A percentile compares a stretch with the other conserved stretches of the same genome.
Conservation (phyloP, 2,329 filamentous ascomycete species). For the Cladosporium oxysporum region DNA sequence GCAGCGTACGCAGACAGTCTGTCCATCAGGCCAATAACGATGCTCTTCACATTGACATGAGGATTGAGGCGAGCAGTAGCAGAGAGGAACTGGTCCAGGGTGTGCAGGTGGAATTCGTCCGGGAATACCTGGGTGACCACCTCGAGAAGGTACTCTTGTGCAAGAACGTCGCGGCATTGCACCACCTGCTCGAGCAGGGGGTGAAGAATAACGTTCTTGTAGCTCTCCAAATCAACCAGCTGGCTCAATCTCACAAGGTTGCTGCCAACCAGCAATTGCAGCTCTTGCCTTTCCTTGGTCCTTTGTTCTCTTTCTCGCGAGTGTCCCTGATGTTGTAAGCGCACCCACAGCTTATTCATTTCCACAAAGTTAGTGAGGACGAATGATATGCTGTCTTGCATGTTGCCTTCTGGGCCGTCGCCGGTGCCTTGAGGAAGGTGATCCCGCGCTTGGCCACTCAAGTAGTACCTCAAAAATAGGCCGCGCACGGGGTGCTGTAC, state of each 20-base stretch:
- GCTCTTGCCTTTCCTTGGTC: slow-evolving; percentile 90
- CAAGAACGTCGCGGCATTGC: slow-evolving; percentile 93
- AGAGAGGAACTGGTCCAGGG: slow-evolving; percentile 89
- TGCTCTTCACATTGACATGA: slow-evolving; percentile 96
- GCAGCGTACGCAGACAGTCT: slow-evolving; percentile 92
- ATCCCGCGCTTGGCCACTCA: slow-evolving; percentile 92
- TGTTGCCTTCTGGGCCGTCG: slow-evolving; percentile 90
- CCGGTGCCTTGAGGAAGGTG: slow-evolving; percentile 77
- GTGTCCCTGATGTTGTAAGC: slow-evolving; percentile 94
- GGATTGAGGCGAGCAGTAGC: slow-evolving; percentile 92
- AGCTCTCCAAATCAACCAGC: slow-evolving; percentile 89
- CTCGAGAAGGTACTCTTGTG: slow-evolving; percentile 95
- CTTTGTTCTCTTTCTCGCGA: slow-evolving; percentile 91
- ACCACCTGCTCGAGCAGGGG: slow-evolving; percentile 95
- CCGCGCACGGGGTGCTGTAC: slow-evolving; percentile 96
- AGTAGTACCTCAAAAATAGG: slow-evolving; percentile 92
- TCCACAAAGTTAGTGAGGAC: slow-evolving; percentile 98
- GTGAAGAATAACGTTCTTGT: slow-evolving; percentile 85
- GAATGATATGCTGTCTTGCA: slow-evolving; percentile 97
- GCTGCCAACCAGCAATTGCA: slow-evolving; percentile 93
- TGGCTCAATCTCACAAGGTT: slow-evolving; percentile 95
- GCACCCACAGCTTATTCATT: slow-evolving; percentile 99
- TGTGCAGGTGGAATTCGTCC: slow-evolving; percentile 97
- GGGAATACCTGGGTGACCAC: slow-evolving; percentile 99
- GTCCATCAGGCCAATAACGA: slow-evolving; percentile 98